Evolutionary conservation across 768 basidiomycete species (phyloP).

Genomic region (Trametes maxima): DNA sequence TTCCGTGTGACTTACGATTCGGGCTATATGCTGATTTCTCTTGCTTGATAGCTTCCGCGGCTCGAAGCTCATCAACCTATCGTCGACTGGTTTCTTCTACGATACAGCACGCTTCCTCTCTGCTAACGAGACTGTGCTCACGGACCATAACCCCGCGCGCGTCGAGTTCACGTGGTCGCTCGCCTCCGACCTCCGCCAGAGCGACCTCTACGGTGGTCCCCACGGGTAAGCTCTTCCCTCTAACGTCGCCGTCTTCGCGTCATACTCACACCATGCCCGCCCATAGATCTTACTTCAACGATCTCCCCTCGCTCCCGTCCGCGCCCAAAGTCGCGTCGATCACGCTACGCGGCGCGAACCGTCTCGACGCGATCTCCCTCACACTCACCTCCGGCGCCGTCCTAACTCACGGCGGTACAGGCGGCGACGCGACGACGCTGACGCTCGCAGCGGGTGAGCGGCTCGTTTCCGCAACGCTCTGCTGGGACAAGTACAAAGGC

Average conservation of each 20-base stretch:
- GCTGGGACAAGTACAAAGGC: constrained; percentile 4
- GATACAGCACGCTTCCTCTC: constrained; percentile 7
- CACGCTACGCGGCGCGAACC: constrained; percentile 5
- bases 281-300: constrained; percentile 2
- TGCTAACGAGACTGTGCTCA: background rate
- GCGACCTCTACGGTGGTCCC: constrained; percentile 10
- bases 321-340: background rate
- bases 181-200: constrained; percentile 3
- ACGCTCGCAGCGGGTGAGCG: background rate
- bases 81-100: background rate
- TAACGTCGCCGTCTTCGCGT: background rate
- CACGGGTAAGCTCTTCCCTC: background rate
- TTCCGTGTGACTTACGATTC: background rate
- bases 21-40: background rate
- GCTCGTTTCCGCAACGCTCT: constrained; percentile 1
- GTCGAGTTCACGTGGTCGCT: constrained; percentile 5
- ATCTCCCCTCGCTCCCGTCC: constrained; percentile 4
- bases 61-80: background rate
- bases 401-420: constrained; percentile 6
- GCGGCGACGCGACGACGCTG: background rate
- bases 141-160: constrained; percentile 13
- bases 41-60: background rate
- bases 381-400: constrained; percentile 2
- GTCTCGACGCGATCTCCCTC: constrained; percentile 8
- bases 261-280: background rate